Evolutionary conservation across 1,284 basidiomycete species (phyloP).

Genomic region (Bjerkandera adusta): DNA sequence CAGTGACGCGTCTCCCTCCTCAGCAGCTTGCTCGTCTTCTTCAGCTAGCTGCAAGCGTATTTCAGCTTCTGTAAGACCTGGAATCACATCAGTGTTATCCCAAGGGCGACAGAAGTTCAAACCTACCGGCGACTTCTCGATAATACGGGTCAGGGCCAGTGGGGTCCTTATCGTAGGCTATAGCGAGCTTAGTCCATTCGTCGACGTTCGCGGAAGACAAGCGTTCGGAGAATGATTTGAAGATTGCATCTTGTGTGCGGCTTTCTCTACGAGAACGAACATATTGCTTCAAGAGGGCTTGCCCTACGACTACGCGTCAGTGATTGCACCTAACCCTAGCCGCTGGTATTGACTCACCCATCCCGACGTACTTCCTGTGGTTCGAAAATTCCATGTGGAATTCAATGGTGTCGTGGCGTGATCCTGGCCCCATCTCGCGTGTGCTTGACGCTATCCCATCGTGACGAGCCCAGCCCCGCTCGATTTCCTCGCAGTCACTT

Average conservation of each 20-base stretch:
- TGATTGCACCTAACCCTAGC: neutral
- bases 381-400: constrained; percentile 17
- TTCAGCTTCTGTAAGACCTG: constrained; percentile 6
- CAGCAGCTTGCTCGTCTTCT: neutral
- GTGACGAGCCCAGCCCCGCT: constrained; percentile 26
- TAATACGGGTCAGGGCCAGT: neutral
- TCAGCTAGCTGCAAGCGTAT: neutral
- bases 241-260: neutral
- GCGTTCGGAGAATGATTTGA: neutral
- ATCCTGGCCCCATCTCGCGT: constrained; percentile 31
- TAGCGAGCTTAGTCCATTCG: neutral
- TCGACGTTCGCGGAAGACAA: neutral
- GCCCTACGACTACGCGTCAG: neutral
- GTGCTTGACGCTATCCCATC: constrained; percentile 26
- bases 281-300: neutral
- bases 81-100: neutral
- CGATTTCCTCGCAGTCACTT: constrained; percentile 30
- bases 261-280: neutral
- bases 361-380: constrained; percentile 7
- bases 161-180: neutral
- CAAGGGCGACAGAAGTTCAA: neutral
- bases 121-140: neutral
- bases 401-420: constrained; percentile 25
- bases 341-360: constrained; percentile 5
- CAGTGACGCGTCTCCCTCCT: too few species aligned